phyloP scores from a whole-genome alignment of 176 grass and related monocot species.

The Oryza coarctata region DNA sequence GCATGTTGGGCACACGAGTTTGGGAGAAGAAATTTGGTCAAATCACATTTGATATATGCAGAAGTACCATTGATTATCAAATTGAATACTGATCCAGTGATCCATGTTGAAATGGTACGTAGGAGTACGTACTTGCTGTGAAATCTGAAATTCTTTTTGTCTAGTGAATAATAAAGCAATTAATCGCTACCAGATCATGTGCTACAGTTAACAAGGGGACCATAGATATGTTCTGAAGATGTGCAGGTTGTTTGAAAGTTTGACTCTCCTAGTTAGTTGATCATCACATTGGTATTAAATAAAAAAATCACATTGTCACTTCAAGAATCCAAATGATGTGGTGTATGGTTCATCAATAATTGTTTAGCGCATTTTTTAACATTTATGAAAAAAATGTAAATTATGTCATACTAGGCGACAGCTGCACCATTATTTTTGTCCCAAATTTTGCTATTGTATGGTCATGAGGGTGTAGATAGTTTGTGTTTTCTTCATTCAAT shows the following conservation, averaged over 20 bases:
- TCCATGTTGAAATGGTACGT: not conserved
- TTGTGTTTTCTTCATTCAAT: too few relatives aligned
- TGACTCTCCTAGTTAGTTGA: not conserved
- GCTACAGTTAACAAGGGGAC: not conserved
- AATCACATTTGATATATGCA: not conserved
- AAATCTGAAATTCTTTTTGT: too few relatives aligned
- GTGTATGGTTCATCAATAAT: too few relatives aligned
- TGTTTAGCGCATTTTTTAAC: not conserved
- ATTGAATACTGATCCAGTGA: not conserved
- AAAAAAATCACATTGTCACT: too few relatives aligned
- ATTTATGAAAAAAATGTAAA: too few relatives aligned
- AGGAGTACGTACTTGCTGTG: not conserved
- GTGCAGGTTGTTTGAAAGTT: not conserved
- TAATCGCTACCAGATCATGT: not conserved
- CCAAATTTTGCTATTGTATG: not conserved
- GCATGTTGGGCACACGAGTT: not conserved
- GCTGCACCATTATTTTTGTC: not conserved
- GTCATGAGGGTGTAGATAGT: not conserved
- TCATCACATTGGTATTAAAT: not conserved
- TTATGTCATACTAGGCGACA: not conserved
- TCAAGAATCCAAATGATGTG: too few relatives aligned
- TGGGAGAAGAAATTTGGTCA: not conserved
- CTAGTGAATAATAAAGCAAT: not conserved
- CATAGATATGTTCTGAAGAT: not conserved
- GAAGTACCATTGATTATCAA: too few relatives aligned